These are phyloP conservation scores for Hericium alpestre DNA, from an alignment of 768 basidiomycete genomes.

Conservation along the genomic window DNA sequence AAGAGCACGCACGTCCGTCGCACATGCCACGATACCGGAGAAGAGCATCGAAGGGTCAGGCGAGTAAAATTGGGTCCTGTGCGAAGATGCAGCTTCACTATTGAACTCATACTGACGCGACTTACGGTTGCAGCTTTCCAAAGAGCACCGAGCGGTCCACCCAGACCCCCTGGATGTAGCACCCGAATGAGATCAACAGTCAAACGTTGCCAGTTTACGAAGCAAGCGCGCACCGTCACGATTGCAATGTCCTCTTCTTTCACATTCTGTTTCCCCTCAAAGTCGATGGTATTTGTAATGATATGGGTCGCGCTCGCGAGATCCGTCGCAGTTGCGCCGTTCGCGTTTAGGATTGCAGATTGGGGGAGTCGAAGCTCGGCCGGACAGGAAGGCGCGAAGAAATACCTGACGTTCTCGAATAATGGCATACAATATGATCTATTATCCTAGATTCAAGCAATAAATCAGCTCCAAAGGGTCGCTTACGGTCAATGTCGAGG, in stretches of 20 bases:
- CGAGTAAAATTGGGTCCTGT: conserved; percentile 44
- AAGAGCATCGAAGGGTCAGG: conserved; percentile 71
- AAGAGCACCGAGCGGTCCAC: conserved; percentile 10
- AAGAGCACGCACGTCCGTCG: conserved; percentile 43
- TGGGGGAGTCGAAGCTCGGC: conserved; percentile 2
- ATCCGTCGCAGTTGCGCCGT: conserved; percentile 4
- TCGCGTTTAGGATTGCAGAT: conserved; percentile 3
- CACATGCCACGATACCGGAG: conserved; percentile 70
- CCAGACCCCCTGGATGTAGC: conserved; percentile 8
- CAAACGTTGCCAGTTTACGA: no score
- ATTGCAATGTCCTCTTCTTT: conserved; percentile 1
- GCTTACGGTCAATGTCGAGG: neutral
- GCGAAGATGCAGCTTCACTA: neutral
- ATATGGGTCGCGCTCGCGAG: conserved; percentile 9
- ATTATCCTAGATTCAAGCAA: neutral
- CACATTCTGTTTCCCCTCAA: conserved; percentile 7
- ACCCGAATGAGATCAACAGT: neutral
- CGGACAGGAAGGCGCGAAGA: conserved; percentile 7
- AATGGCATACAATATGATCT: conserved; percentile 4
- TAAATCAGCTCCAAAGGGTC: neutral
- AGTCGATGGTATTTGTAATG: conserved; percentile 7
- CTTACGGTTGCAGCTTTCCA: conserved; percentile 9
- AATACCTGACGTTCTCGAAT: conserved; percentile 10
- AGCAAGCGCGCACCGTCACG: conserved; percentile 6
- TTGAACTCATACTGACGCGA: neutral